phyloP scores from a whole-genome alignment of 495 filamentous ascomycete species.

The Achaetomiella virescens region DNA sequence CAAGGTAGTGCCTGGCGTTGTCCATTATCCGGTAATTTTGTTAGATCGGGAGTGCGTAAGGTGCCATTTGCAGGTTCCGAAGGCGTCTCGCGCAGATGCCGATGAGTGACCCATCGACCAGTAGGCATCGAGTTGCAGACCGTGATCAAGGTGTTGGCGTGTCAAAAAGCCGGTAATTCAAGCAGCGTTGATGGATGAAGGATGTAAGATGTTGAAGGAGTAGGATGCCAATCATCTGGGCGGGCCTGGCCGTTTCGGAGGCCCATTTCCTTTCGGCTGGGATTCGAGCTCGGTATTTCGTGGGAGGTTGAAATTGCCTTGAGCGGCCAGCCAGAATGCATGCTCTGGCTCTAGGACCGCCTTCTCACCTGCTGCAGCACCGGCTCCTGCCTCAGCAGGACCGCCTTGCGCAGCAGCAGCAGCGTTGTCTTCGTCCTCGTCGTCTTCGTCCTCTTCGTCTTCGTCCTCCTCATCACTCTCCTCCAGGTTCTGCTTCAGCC shows the following conservation, averaged over 20 bases:
- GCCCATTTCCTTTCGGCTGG: not conserved
- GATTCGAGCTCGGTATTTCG: conserved; percentile 21
- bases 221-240: not conserved
- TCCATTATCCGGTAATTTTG: too few species aligned
- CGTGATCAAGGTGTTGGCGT: too few species aligned
- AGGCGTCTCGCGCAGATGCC: too few species aligned
- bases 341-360: conserved; percentile 23
- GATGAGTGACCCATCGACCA: too few species aligned
- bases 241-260: not conserved
- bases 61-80: too few species aligned
- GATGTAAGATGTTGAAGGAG: too few species aligned
- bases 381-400: conserved; percentile 22
- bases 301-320: conserved; percentile 31
- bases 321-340: conserved; percentile 28
- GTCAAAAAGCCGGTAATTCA: too few species aligned
- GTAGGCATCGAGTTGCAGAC: too few species aligned
- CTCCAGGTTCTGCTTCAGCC: conserved; percentile 51
- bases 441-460: conserved; percentile 54
- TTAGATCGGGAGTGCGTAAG: too few species aligned
- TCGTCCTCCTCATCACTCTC: conserved; percentile 50
- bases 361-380: not conserved
- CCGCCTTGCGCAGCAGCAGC: conserved; percentile 41
- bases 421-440: conserved; percentile 43
- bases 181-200: too few species aligned
- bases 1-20: too few species aligned